phyloP scores from a whole-genome alignment of 352 stramenopile species.

The Elongisporangium undulatum region DNA sequence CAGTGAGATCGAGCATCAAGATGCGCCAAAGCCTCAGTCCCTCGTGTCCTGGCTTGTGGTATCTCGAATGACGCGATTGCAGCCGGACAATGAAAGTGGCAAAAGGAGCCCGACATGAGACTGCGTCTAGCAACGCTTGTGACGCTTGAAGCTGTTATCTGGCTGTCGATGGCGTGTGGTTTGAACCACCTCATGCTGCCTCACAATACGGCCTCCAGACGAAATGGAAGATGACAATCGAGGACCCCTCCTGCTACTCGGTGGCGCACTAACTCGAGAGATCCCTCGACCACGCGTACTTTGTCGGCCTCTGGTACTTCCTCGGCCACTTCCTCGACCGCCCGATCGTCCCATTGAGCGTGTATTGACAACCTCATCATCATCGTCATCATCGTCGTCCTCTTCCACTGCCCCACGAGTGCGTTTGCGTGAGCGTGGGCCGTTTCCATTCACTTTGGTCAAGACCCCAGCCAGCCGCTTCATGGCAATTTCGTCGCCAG shows the following conservation, averaged over 20 bases:
- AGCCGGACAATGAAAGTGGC: not conserved
- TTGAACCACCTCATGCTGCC: not conserved
- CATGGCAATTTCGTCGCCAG: slow-evolving; percentile 45
- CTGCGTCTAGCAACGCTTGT: slow-evolving; percentile 1
- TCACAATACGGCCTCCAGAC: not conserved
- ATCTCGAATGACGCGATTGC: not conserved
- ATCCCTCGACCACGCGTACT: slow-evolving; percentile 20
- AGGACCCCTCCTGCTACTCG: not conserved
- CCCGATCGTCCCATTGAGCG: not conserved
- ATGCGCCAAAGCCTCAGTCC: not conserved
- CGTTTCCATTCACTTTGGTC: not conserved
- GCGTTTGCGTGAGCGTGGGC: slow-evolving; percentile 28
- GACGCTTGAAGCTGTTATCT: slow-evolving; percentile 5
- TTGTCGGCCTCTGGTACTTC: slow-evolving; percentile 11
- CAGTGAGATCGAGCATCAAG: not conserved
- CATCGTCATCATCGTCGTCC: slow-evolving; percentile 8
- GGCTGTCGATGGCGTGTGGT: not conserved
- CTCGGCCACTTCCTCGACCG: slow-evolving; percentile 7
- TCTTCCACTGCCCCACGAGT: slow-evolving; percentile 19
- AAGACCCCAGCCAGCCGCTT: slow-evolving; percentile 15
- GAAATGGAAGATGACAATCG: not conserved
- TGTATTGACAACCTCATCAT: slow-evolving; percentile 2
- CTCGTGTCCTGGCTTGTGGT: not conserved
- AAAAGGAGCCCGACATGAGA: not conserved
- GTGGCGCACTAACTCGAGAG: not conserved